Evolutionary conservation across 176 grass and related monocot genomes (phyloP), one percentile per base, ranked within the genome.

Genomic region (Thalia dealbata): DNA sequence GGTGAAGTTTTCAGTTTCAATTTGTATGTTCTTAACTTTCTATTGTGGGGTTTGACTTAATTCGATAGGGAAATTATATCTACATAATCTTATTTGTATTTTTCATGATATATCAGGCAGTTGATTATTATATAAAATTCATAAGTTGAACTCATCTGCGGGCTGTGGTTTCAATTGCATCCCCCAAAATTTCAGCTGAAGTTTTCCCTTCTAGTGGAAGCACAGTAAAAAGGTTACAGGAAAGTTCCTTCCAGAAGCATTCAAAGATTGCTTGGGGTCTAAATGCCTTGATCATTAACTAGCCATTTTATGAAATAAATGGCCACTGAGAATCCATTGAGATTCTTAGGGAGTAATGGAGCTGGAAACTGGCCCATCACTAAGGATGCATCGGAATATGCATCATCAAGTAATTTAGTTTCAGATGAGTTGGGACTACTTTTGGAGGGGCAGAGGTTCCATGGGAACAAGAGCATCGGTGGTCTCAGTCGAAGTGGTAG

Each of bases 401-500:
- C 83, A 38, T 79, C 85, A 44, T 67, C 88, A 15, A 66, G 46
- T 41, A 79, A 64, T 78, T n/a, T 88, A 82, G 82, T 89, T 25
- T 85, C 74, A 75, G 89, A 89, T 78, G 82, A 88, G 14, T 76
- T 91, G 41, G 88, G 83, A 41, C 86, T 86, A 62, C 83, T 86
- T 78, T 82, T 84, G 50, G 78, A 71, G 80, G 75, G 73, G 48
- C 77, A 78, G 72, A 79, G 56, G 16, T 52, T 83, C 70, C 89
- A 90, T 68, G 78, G 81, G 30, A 80, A 77, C 10, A 83, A 87
- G 87, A 90, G 80, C 52, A 76, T 82, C 19, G 78, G 82, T 18
- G 73, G 78, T n/a, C 95, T 90, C 27, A 91, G 83, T 85, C 87
- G 95, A 14, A 99, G 95, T 71, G 95, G 87, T 73, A 99, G 95